Percentiles rank a stretch among this genome's conserved stretches.
Conservation (phyloP, 2,329 filamentous ascomycete species). For the Didymosphaeria variabile region DNA sequence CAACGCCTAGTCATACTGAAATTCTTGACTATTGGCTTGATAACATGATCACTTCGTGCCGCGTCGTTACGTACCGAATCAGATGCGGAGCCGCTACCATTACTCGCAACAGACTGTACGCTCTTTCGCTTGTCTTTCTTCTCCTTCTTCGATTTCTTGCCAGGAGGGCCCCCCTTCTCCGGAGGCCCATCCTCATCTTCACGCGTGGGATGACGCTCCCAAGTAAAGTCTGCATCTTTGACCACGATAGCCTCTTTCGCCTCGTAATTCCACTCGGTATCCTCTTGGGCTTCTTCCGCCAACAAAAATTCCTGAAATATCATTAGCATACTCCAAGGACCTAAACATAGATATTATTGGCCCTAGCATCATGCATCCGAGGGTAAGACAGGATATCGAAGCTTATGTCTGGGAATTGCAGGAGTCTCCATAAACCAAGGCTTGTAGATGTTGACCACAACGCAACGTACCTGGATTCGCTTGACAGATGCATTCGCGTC, state of each 20-base stretch:
- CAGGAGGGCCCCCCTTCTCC: slow-evolving; percentile 35
- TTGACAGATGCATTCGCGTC: slow-evolving; percentile 87
- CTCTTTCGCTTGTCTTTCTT: slow-evolving; percentile 55
- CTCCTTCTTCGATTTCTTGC: slow-evolving; percentile 59
- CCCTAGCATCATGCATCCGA: not conserved
- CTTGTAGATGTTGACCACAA: not conserved
- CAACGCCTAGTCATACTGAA: not conserved
- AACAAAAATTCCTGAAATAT: slow-evolving; percentile 74
- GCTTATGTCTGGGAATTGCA: not conserved
- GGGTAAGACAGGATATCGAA: no score
- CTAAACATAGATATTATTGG: not conserved
- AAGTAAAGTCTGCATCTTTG: slow-evolving; percentile 80
- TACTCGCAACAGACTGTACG: slow-evolving; percentile 31
- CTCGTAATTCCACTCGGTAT: slow-evolving; percentile 65
- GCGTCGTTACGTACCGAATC: slow-evolving; percentile 55
- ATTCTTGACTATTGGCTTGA: not conserved
- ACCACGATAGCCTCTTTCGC: slow-evolving; percentile 71
- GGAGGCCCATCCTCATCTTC: slow-evolving; percentile 46
- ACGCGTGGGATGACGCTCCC: slow-evolving; percentile 74
- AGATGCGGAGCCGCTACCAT: slow-evolving; percentile 54
- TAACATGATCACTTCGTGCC: not conserved
- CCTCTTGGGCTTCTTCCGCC: slow-evolving; percentile 83
- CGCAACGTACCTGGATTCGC: slow-evolving; percentile 69
- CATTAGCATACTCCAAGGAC: not conserved
- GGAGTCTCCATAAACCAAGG: not conserved